Conservation (phyloP, 2,329 filamentous ascomycete species). For the Fusarium mangiferae region DNA sequence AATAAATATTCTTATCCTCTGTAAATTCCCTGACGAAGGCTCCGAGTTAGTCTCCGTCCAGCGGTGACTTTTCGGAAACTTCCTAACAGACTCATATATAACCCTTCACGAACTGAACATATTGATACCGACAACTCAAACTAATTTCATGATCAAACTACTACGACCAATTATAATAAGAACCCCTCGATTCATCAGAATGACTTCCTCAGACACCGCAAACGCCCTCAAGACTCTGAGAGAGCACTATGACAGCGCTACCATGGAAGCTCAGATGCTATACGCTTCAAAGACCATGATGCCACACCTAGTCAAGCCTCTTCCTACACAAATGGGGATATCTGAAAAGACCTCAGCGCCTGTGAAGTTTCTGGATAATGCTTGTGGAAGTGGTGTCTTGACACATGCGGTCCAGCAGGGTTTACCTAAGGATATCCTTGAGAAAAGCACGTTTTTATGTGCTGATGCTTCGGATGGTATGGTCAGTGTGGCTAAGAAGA, state of each 20-base stretch:
- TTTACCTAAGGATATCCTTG: conserved; percentile 52
- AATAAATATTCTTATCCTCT: too few relatives aligned
- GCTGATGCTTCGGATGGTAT: conserved; percentile 58
- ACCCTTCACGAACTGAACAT: neutral
- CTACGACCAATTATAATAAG: neutral
- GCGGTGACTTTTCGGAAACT: conserved; percentile 38
- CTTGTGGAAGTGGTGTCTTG: conserved; percentile 63
- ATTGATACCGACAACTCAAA: neutral
- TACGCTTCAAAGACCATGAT: conserved; percentile 35
- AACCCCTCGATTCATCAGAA: neutral
- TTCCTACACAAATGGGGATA: conserved; percentile 44
- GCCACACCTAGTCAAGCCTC: conserved; percentile 25
- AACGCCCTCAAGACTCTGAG: conserved; percentile 22
- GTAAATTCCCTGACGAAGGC: neutral
- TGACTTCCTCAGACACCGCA: conserved; percentile 8
- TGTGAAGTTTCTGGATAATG: conserved; percentile 60
- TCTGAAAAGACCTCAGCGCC: conserved; percentile 37
- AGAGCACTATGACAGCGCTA: conserved; percentile 24
- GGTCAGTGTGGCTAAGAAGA: conserved; percentile 53
- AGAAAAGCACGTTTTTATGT: conserved; percentile 59
- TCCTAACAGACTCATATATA: conserved; percentile 7
- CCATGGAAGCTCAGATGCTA: conserved; percentile 29
- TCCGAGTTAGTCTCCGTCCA: conserved; percentile 21
- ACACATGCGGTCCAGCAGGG: conserved; percentile 56
- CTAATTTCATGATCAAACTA: neutral